These are phyloP conservation scores for Picea abies DNA, from an alignment of 83 land plant species.

Conservation along the genomic window DNA sequence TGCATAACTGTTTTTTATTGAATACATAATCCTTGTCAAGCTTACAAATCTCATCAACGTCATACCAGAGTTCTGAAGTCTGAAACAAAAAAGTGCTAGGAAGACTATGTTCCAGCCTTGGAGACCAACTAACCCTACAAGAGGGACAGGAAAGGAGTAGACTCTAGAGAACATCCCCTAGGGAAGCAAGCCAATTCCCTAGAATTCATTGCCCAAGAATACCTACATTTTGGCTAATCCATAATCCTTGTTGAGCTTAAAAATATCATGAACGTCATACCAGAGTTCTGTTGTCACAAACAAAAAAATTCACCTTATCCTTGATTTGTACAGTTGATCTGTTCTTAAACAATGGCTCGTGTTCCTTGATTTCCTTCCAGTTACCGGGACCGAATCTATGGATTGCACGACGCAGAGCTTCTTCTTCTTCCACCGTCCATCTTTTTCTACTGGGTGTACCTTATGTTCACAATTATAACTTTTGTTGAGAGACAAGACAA, in stretches of 20 bases:
- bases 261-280: too few relatives aligned
- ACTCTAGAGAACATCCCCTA: too few relatives aligned
- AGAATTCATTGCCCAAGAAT: too few relatives aligned
- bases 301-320: slow-evolving; percentile 12
- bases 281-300: background rate
- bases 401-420: slow-evolving; percentile 17
- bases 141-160: too few relatives aligned
- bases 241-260: too few relatives aligned
- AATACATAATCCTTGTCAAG: too few relatives aligned
- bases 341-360: slow-evolving; percentile 17
- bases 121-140: too few relatives aligned
- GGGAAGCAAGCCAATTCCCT: too few relatives aligned
- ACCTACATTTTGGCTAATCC: too few relatives aligned
- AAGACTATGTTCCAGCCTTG: too few relatives aligned
- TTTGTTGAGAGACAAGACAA: slow-evolving; percentile 1
- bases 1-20: background rate
- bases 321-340: slow-evolving; percentile 19
- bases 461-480: background rate
- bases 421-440: slow-evolving; percentile 29
- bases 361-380: slow-evolving; percentile 61
- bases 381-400: slow-evolving; percentile 31
- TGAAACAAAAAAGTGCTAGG: background rate
- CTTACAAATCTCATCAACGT: too few relatives aligned
- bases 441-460: slow-evolving; percentile 25
- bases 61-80: background rate